Base-by-base conservation (phyloP, 169 alveolate species). In the Cryptosporidium felis region DNA sequence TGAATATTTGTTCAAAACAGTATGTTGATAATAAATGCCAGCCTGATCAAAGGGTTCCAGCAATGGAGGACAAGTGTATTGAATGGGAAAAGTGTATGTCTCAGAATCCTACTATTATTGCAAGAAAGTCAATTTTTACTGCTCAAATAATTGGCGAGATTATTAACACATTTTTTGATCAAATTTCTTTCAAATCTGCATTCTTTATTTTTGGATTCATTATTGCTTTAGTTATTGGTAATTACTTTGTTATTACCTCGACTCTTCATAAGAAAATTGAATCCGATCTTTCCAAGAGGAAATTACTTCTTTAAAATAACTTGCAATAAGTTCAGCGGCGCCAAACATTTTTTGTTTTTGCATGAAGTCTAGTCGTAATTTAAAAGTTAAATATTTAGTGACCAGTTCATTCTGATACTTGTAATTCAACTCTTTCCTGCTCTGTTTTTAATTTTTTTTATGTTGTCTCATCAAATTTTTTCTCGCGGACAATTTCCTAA, bases 51-150 rank as follows among this genome's bases (percentile, higher is more conserved):
- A 49, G 85, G 38, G 85, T 74, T 2, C 85, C 85, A 41, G 85
- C 85, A 1, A 53, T 74, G 67, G 85, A 74, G 26, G 21, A 65
- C 8, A 74, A 74, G 36, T 74, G 85, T 58, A 74, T 30, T 49
- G 85, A 74, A 53, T 74, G 85, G 85, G 85, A 74, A 41, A 74
- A 44, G 28, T 74, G 85, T 16, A 74, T 74, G 85, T 53, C 65
- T 21, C 85, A 74, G 26, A 56, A 74, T 56, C 85, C 85, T 12
- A 56, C 85, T 16, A 74, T 74, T 49, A 74, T 74, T 74, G 85
- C 85, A 4, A 74, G 67, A 36, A 74, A 56, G 38, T 74, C 85
- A 3, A 74, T 49, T 34, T 74, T 74, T 41, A 74, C 85, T 9
- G 85, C 85, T 36, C 85, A 74, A 56, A 74, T 56, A 12, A 74